Percentiles rank a stretch among this genome's conserved stretches.
Conservation (phyloP, 441 rosid species). For the Brassica hybrid region DNA sequence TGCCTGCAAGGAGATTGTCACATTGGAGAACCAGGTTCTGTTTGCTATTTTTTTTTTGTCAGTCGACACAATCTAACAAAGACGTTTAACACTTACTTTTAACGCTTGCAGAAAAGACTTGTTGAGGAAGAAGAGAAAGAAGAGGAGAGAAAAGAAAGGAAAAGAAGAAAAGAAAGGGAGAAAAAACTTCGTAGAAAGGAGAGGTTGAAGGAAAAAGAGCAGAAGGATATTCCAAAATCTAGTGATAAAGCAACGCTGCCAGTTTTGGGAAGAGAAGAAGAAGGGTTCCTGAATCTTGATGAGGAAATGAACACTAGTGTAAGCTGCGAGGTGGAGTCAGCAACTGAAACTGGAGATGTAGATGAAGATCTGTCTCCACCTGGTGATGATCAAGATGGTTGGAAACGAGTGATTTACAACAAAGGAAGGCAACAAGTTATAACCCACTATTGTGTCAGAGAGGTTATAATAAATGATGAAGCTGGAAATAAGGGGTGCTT, state of each 20-base stretch:
- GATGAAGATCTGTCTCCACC: conserved; percentile 9
- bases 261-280: conserved; percentile 56
- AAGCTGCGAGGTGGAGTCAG: background rate
- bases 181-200: conserved; percentile 88
- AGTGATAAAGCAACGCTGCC: conserved; percentile 43
- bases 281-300: conserved; percentile 47
- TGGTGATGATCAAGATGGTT: background rate
- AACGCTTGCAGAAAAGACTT: conserved; percentile 69
- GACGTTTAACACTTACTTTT: background rate
- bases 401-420: background rate
- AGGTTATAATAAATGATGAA: too few species aligned
- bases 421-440: background rate
- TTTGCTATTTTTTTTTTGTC: conserved; percentile 17
- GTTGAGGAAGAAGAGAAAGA: conserved; percentile 98
- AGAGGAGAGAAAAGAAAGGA: conserved; percentile 89
- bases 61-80: background rate
- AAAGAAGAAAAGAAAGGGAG: conserved; percentile 81
- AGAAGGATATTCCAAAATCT: conserved; percentile 48
- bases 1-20: conserved; percentile 96
- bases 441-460: background rate
- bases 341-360: background rate
- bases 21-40: conserved; percentile 92
- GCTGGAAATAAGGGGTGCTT: background rate
- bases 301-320: conserved; percentile 48
- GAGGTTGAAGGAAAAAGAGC: conserved; percentile 84